Evolutionary conservation across 441 rosid genomes (phyloP).

Genomic region (Pelargonium fulgidum): DNA sequence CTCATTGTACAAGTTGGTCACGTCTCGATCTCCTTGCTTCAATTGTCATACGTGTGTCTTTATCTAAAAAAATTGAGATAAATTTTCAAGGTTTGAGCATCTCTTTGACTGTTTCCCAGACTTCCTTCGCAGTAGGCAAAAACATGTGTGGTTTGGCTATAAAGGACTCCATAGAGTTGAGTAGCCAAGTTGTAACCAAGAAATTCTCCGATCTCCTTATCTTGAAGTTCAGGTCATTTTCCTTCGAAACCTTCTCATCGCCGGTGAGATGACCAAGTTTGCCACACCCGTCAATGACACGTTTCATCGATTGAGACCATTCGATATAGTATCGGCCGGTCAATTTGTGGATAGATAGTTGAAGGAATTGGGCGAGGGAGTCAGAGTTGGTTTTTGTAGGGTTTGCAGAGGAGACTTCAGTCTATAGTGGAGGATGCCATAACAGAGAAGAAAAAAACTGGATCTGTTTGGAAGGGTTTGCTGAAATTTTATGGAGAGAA

Average conservation of each 20-base stretch:
- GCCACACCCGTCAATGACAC: neutral
- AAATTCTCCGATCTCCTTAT: neutral
- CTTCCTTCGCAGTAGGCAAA: neutral
- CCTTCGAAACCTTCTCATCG: neutral
- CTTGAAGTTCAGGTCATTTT: neutral
- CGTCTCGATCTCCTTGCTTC: constrained; percentile 7
- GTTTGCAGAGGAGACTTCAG: too few relatives aligned
- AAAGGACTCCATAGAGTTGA: neutral
- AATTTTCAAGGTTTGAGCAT: constrained; percentile 8
- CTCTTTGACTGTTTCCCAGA: neutral
- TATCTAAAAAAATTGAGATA: constrained; percentile 11
- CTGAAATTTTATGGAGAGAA: too few relatives aligned
- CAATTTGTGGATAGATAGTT: neutral
- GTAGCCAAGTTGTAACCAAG: neutral
- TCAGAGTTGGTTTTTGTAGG: too few relatives aligned
- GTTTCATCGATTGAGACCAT: constrained; percentile 1
- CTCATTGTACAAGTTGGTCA: constrained; percentile 5
- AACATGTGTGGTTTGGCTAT: neutral
- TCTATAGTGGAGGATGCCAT: too few relatives aligned
- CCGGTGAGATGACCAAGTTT: neutral
- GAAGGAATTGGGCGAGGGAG: neutral
- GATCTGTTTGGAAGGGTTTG: too few relatives aligned
- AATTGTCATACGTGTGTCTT: constrained; percentile 6
- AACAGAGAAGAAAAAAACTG: too few relatives aligned
- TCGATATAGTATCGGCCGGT: neutral